Conservation (phyloP, 306 rosid genomes). For the Ormosia semicastrata region DNA sequence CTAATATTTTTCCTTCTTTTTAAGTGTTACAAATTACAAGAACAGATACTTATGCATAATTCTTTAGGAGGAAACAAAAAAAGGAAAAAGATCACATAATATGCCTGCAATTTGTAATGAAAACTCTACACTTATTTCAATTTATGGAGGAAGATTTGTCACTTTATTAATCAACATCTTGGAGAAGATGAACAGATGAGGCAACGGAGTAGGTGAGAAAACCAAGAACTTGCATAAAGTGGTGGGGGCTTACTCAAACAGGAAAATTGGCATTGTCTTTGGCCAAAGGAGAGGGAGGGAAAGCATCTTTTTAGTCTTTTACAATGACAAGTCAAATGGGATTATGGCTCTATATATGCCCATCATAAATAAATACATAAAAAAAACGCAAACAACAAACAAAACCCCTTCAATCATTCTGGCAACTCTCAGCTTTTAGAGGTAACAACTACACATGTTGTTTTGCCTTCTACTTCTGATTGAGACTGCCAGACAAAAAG, state of each 20-base stretch:
- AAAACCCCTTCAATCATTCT: slow-evolving; percentile 22
- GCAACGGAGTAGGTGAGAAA: slow-evolving; percentile 18
- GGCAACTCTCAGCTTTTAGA: slow-evolving; percentile 45
- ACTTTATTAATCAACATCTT: slow-evolving; percentile 3
- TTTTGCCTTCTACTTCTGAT: slow-evolving; percentile 13
- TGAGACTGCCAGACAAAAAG: slow-evolving; percentile 43
- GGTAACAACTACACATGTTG: slow-evolving; percentile 26
- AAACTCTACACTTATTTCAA: slow-evolving; percentile 17
- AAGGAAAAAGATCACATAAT: not conserved
- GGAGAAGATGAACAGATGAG: not conserved
- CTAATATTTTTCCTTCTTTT: not conserved
- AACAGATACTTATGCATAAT: not conserved
- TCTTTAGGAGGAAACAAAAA: not conserved
- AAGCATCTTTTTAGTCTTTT: slow-evolving; percentile 31
- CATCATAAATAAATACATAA: slow-evolving; percentile 2
- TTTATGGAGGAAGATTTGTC: not conserved
- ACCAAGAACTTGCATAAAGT: not conserved
- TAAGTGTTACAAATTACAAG: not conserved
- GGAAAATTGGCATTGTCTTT: slow-evolving; percentile 43
- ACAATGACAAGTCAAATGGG: slow-evolving; percentile 58
- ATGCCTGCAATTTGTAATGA: not conserved
- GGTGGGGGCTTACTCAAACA: slow-evolving; percentile 40
- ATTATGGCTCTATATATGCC: slow-evolving; percentile 21
- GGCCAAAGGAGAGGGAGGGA: slow-evolving; percentile 20
- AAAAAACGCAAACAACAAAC: slow-evolving; percentile 1